phyloP scores from a whole-genome alignment of 768 basidiomycete genomes.

The Scleroderma bovista region DNA sequence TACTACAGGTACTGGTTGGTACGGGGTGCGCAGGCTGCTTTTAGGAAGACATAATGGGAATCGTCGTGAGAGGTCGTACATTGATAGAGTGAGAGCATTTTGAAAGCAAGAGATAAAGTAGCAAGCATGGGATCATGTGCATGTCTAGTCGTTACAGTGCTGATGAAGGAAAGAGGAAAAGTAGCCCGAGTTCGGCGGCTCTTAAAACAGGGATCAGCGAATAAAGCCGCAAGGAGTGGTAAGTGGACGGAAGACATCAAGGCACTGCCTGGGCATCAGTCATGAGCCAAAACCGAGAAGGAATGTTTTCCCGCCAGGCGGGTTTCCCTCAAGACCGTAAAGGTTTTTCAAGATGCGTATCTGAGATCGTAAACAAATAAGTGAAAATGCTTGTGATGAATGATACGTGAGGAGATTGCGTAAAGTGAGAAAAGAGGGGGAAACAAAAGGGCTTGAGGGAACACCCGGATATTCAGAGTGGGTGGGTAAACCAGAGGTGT shows the following conservation, averaged over 20 bases:
- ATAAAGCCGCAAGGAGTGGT: slow-evolving; percentile 6
- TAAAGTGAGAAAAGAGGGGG: slow-evolving; percentile 21
- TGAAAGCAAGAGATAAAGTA: slow-evolving; percentile 29
- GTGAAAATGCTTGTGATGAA: slow-evolving; percentile 21
- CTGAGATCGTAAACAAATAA: slow-evolving; percentile 13
- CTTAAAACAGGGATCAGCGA: slow-evolving; percentile 9
- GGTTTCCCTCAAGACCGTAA: slow-evolving; percentile 8
- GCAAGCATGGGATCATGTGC: slow-evolving; percentile 35
- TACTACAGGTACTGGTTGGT: slow-evolving; percentile 7
- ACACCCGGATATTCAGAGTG: slow-evolving; percentile 16
- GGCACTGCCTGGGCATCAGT: slow-evolving; percentile 22
- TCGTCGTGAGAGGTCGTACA: slow-evolving; percentile 27
- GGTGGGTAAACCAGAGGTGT: slow-evolving; percentile 14
- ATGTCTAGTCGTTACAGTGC: slow-evolving; percentile 73
- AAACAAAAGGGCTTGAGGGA: slow-evolving; percentile 24
- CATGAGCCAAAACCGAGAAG: slow-evolving; percentile 15
- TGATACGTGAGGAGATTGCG: slow-evolving; percentile 28
- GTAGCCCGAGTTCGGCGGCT: slow-evolving; percentile 15
- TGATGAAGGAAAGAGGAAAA: slow-evolving; percentile 17
- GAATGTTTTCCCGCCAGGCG: slow-evolving; percentile 3
- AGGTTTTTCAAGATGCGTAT: slow-evolving; percentile 16
- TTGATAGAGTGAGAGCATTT: slow-evolving; percentile 23
- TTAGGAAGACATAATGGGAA: slow-evolving; percentile 12
- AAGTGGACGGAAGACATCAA: slow-evolving; percentile 7
- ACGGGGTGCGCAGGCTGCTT: slow-evolving; percentile 13